Evolutionary conservation across 2,329 filamentous ascomycete species (phyloP), one percentile per base, ranked within the genome.

Genomic region (Sporothrix brasiliensis): DNA sequence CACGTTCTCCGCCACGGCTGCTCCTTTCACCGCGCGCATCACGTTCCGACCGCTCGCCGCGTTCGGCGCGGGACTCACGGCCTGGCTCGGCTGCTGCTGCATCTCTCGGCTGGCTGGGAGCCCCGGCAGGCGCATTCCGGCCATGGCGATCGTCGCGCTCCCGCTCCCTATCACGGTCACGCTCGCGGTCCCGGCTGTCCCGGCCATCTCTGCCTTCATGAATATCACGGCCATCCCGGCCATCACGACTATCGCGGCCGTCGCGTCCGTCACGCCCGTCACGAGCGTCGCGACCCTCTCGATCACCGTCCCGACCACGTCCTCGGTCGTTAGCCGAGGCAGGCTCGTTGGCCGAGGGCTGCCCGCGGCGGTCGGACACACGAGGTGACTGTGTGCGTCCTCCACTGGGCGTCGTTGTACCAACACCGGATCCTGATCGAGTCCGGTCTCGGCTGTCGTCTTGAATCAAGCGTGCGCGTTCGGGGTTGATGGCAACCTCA

Each of bases 401-500:
- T 3, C 53, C 49, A 30, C 58, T 39, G 27, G 47, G 52, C 27
- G 30, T 21, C 6, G 49, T 9, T 21, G 49, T 16, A 7, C 61
- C 49, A 47, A 19, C 16, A 80, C 74, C n/a, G 76, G 78, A 69
- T 68, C 75, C 50, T 83, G 34, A 9, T 34, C 34, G 34, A 7
- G 80, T 39, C 84, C 83, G 44, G 80, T 54, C 78, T 77, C 6
- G 84, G 81, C 3, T 85, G 84, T 73, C 84, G 80, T 24, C 77
- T 73, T 10, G 78, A 76, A 87, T 82, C 5, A 86, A 78, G 10
- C 85, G 82, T 41, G 85, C 84, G 70, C 86, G 82, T 67, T 87
- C 85, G 1, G 86, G 85, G 72, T 88, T 87, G 74, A 88, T 84
- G 10, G 80, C 79, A 9, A 85, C 84, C 13, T 85, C 86, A 21